A percentile compares a stretch with the other conserved stretches of the same genome.
phyloP scores from a whole-genome alignment of 768 basidiomycete genomes.

The Russula griseocarnosa region DNA sequence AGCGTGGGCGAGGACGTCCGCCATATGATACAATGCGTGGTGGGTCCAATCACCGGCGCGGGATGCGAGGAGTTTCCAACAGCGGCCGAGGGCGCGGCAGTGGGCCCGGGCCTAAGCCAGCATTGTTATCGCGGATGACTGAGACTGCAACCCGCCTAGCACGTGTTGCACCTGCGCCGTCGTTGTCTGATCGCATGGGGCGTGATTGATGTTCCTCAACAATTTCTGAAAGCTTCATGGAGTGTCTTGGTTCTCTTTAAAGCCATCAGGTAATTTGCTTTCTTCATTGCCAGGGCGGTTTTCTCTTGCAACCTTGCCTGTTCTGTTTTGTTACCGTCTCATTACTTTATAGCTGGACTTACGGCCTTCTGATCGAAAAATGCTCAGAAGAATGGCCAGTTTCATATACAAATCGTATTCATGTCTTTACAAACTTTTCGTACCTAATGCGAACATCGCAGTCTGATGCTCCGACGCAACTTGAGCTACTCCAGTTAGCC shows the following conservation, averaged over 20 bases:
- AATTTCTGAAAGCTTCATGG: not conserved
- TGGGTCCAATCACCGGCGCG: constrained; percentile 3
- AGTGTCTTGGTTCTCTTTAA: not conserved
- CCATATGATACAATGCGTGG: not conserved
- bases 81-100: constrained; percentile 8
- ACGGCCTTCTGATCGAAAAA: not conserved
- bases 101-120: not conserved
- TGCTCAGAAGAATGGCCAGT: not conserved
- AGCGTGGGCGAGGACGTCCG: constrained; percentile 6
- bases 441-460: not conserved
- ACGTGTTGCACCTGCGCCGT: not conserved
- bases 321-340: not conserved
- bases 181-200: constrained; percentile 18
- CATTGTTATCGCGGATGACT: constrained; percentile 14
- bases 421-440: not conserved
- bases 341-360: not conserved
- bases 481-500: too few relatives aligned
- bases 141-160: not conserved
- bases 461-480: not conserved
- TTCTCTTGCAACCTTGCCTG: not conserved
- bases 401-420: not conserved
- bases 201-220: constrained; percentile 3
- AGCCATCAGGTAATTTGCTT: not conserved
- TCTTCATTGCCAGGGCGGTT: not conserved
- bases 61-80: not conserved